Conservation (phyloP, 805 yeast species). For the Yamadazyma kitorensis region DNA sequence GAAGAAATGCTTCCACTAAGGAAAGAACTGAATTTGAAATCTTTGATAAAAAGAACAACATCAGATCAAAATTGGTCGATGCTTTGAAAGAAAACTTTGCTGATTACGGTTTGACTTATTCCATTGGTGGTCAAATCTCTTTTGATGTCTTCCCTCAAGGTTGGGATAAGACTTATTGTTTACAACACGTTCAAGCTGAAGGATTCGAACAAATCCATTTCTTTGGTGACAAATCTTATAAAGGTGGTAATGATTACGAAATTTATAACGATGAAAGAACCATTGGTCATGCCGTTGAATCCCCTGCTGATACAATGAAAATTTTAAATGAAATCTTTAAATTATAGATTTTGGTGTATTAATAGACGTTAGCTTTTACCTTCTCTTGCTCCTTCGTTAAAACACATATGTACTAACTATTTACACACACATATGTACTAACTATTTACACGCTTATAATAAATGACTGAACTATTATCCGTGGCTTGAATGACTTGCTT, state of each 20-base stretch:
- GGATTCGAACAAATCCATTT: slow-evolving; percentile 88
- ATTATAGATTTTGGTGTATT: slow-evolving; percentile 34
- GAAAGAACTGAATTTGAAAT: slow-evolving; percentile 93
- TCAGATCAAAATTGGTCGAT: slow-evolving; percentile 80
- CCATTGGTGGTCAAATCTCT: slow-evolving; percentile 99
- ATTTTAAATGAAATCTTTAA: slow-evolving; percentile 81
- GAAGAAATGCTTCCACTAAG: slow-evolving; percentile 93
- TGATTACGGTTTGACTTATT: slow-evolving; percentile 84
- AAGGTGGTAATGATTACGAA: slow-evolving; percentile 99
- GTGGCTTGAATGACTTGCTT: slow-evolving; percentile 66
- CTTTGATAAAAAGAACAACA: slow-evolving; percentile 73
- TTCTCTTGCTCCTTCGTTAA: no score
- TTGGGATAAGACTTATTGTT: slow-evolving; percentile 99
- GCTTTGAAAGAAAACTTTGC: slow-evolving; percentile 83
- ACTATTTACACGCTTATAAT: slow-evolving; percentile 41
- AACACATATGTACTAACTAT: slow-evolving; percentile 8
- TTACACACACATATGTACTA: slow-evolving; percentile 11
- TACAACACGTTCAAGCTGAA: slow-evolving; percentile 86
- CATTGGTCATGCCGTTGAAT: slow-evolving; percentile 88
- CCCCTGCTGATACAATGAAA: slow-evolving; percentile 85
- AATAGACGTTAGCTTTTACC: no score
- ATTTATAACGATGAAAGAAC: slow-evolving; percentile 91
- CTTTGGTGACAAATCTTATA: slow-evolving; percentile 96
- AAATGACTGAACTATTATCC: slow-evolving; percentile 58
- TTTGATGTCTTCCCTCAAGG: slow-evolving; percentile 99